These are phyloP conservation scores for Monosporascus sp. DNA, from an alignment of 2,329 filamentous ascomycete species.

Conservation along the genomic window DNA sequence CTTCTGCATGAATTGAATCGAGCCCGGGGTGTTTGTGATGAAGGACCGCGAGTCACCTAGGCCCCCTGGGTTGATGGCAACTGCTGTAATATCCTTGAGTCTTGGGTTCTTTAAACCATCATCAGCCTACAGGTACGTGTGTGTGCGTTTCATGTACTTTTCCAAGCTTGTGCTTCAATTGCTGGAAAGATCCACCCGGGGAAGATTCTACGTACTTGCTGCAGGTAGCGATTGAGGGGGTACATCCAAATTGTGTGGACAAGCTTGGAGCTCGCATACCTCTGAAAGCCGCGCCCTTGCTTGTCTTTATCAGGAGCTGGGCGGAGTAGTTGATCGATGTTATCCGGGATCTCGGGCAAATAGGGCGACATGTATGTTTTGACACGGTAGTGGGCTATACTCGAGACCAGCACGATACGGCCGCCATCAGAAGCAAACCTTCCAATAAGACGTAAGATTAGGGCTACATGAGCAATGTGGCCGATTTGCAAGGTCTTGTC, in stretches of 20 bases:
- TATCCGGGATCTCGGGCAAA: slow-evolving; percentile 26
- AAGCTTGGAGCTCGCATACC: slow-evolving; percentile 17
- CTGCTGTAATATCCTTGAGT: slow-evolving; percentile 1
- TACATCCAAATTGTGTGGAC: slow-evolving; percentile 31
- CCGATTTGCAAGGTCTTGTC: slow-evolving; percentile 36
- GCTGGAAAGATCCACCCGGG: no score
- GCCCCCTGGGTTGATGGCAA: slow-evolving; percentile 1
- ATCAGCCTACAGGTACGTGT: no score
- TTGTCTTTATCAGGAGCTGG: slow-evolving; percentile 22
- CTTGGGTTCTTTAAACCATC: not conserved
- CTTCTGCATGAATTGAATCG: slow-evolving; percentile 15
- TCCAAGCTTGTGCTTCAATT: no score
- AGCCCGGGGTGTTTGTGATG: slow-evolving; percentile 21
- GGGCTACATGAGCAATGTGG: slow-evolving; percentile 30
- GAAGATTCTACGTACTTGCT: slow-evolving; percentile 1
- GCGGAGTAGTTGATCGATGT: slow-evolving; percentile 31
- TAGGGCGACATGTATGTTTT: slow-evolving; percentile 32
- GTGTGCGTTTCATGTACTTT: no score
- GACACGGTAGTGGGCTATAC: slow-evolving; percentile 29
- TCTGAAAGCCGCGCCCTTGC: slow-evolving; percentile 31
- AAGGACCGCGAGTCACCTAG: slow-evolving; percentile 14
- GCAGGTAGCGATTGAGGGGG: slow-evolving; percentile 23
- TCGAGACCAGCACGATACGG: slow-evolving; percentile 48
- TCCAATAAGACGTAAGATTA: slow-evolving; percentile 36
- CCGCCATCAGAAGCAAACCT: slow-evolving; percentile 61